Percentiles rank a stretch among this genome's conserved stretches.
These are phyloP conservation scores for Annulohypoxylon bovei DNA, from an alignment of 495 filamentous ascomycete genomes.

Conservation along the genomic window DNA sequence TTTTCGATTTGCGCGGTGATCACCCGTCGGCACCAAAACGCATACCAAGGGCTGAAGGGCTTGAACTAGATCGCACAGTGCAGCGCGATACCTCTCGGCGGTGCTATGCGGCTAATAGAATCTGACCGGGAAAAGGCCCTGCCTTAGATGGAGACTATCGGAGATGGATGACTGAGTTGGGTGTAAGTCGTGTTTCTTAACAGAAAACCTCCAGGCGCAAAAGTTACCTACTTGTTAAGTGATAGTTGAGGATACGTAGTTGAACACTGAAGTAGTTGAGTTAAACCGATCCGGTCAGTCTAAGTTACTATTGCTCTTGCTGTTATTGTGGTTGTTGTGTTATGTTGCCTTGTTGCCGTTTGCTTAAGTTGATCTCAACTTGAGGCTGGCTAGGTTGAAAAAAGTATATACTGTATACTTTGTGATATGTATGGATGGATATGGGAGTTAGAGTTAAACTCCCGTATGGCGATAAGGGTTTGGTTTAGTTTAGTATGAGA, in stretches of 20 bases:
- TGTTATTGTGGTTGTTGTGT: background rate
- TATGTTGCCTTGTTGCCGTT: background rate
- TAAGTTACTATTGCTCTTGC: background rate
- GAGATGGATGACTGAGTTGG: constrained; percentile 37
- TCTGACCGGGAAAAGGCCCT: constrained; percentile 43
- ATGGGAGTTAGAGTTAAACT: constrained; percentile 11
- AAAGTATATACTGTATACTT: constrained; percentile 16
- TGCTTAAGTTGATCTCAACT: constrained; percentile 7
- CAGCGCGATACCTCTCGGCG: constrained; percentile 38
- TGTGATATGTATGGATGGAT: constrained; percentile 16
- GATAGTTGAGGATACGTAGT: constrained; percentile 1
- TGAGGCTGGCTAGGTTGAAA: background rate
- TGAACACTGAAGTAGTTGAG: constrained; percentile 10
- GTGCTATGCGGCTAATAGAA: constrained; percentile 45
- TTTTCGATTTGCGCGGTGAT: constrained; percentile 28
- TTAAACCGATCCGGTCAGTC: constrained; percentile 14
- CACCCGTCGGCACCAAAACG: constrained; percentile 34
- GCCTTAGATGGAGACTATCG: constrained; percentile 41
- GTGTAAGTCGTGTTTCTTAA: constrained; percentile 40
- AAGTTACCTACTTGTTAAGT: constrained; percentile 20
- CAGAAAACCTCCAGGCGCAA: constrained; percentile 20
- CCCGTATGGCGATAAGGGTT: constrained; percentile 3
- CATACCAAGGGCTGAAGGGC: constrained; percentile 5
- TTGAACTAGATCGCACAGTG: constrained; percentile 37
- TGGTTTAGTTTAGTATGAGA: constrained; percentile 15